Evolutionary conservation across 78 protist species (phyloP).

Genomic region (Polysphondylium violaceum): DNA sequence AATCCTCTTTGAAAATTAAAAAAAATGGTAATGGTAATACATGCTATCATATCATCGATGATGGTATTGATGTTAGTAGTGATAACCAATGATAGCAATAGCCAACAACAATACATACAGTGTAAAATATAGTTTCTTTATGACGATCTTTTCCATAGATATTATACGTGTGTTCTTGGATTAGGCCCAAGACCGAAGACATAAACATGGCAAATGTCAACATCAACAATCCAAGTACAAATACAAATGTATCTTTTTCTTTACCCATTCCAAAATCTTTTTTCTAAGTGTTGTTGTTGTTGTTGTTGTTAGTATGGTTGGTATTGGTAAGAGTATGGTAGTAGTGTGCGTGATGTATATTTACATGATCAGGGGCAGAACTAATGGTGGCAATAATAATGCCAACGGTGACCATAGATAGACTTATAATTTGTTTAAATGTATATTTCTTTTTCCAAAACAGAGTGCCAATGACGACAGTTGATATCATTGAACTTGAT

Average conservation of each 20-base stretch:
- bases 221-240: constrained; percentile 67
- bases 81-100: background rate
- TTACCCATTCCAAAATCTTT: constrained; percentile 11
- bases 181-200: constrained; percentile 60
- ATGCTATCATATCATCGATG: constrained; percentile 7
- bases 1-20: constrained; percentile 32
- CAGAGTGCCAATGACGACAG: constrained; percentile 45
- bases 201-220: constrained; percentile 72
- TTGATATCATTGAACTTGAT: constrained; percentile 67
- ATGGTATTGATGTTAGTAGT: background rate
- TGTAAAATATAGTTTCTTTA: constrained; percentile 51
- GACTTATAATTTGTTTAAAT: constrained; percentile 23
- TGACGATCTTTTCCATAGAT: constrained; percentile 68
- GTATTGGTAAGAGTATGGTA: no score
- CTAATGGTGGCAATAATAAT: constrained; percentile 55
- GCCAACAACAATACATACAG: constrained; percentile 21
- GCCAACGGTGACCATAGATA: constrained; percentile 71
- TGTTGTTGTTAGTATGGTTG: no score
- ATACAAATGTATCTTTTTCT: constrained; percentile 1
- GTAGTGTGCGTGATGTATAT: no score
- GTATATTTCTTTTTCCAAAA: constrained; percentile 32
- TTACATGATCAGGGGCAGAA: constrained; percentile 63
- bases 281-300: constrained; percentile 4
- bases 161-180: constrained; percentile 68
- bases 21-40: constrained; percentile 75